Evolutionary conservation across 768 basidiomycete genomes (phyloP), one percentile per base, ranked within the genome.

Genomic region (Steccherinum ochraceum): DNA sequence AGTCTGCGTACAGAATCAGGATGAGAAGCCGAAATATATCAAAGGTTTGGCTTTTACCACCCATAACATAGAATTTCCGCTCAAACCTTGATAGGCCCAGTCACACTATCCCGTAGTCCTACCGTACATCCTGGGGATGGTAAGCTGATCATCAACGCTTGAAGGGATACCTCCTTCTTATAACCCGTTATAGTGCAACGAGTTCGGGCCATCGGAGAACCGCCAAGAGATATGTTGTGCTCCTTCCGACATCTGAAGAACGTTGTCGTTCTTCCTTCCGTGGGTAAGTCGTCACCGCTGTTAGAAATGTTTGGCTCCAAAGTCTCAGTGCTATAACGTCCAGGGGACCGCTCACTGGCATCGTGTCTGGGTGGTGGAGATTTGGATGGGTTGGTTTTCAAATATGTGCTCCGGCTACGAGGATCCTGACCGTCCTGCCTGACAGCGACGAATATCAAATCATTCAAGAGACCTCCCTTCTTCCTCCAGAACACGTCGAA

Each of bases 351-450:
- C 30, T 84, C 86, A 0, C 60, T 89, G 40, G 76, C 88, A 10
- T 86, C 84, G 2, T 80, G 77, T 53, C 72, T 89, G 13, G 83
- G 77, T 10, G 87, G 87, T 27, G 88, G 88, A 0, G 88, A 90
- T 67, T 67, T 89, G n/a, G 88, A 89, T 51, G 88, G 88, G 85
- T 86, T 61, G 57, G 71, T n/a, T n/a, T n/a, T n/a, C n/a, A n/a
- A n/a, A n/a, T n/a, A n/a, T 56, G 19, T 20, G 11, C 24, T 26
- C 24, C 4, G 24, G 27, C n/a, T 26, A 19, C 1, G 39, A 40
- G 44, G 21, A 26, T 19, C 21, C 7, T 41, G 18, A 44, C 53
- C 25, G 53, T 45, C 3, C 35, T 52, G 44, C 40, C 51, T 49
- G 18, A 18, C 56, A 87, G 87, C 2, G 87, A 90, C 55, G 59